Conservation (phyloP, 345 rosid genomes). For the Rhizophora apiculata region DNA sequence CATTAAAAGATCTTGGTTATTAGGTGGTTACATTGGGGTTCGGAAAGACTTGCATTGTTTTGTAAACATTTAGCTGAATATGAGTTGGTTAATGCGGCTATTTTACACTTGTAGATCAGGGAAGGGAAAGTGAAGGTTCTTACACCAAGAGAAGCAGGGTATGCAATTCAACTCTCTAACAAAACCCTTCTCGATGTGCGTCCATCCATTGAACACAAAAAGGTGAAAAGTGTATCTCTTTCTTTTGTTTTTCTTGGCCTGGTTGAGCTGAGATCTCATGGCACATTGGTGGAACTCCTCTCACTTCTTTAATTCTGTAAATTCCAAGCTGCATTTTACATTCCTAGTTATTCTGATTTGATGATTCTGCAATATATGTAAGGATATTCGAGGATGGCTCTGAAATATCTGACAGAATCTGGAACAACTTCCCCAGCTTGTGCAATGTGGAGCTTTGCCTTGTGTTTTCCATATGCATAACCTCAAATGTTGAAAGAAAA, state of each 20-base stretch:
- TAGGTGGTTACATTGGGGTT: no score
- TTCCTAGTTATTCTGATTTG: neutral
- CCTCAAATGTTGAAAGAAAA: no score
- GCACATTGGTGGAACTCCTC: neutral
- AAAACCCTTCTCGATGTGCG: constrained; percentile 85
- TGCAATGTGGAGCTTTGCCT: neutral
- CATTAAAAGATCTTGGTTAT: no score
- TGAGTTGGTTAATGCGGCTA: constrained; percentile 10
- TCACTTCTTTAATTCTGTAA: neutral
- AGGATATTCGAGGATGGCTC: neutral
- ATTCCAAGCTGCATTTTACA: neutral
- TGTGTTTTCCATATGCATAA: neutral
- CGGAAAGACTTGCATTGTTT: no score
- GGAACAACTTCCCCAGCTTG: neutral
- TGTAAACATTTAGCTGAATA: neutral
- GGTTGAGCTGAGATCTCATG: neutral
- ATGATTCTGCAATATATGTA: neutral
- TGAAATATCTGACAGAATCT: neutral
- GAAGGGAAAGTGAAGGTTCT: constrained; percentile 80
- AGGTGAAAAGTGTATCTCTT: constrained; percentile 36
- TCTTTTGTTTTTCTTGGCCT: neutral
- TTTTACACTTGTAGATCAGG: constrained; percentile 50
- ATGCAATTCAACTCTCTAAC: constrained; percentile 79
- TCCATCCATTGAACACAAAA: constrained; percentile 62
- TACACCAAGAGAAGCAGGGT: constrained; percentile 83